Evolutionary conservation across 2,329 filamentous ascomycete species (phyloP), one percentile per base, ranked within the genome.

Genomic region (Chaetomium olivaceum): DNA sequence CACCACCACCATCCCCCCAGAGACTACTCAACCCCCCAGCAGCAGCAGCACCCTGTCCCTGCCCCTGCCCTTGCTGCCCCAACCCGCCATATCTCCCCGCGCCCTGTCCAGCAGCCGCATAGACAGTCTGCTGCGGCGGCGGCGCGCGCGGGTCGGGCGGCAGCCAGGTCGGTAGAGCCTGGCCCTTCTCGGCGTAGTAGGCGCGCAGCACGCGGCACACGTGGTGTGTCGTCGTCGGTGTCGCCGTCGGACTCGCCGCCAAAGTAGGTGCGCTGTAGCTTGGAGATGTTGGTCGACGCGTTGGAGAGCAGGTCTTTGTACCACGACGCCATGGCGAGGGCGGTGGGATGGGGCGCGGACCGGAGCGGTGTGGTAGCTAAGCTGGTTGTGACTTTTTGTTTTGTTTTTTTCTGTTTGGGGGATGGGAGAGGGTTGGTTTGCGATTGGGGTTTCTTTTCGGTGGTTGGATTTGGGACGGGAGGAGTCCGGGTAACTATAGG

Each of bases 121-220:
- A 82, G 68, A 87, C 76, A 64, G 86, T 77, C 69, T 84, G 80
- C 57, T 80, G 77, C 39, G 85, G 81, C 46, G 84, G 83, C 51
- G 87, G 87, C 4, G 85, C 87, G 78, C 92, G 94, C n/a, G 92
- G 93, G 77, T 97, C 92, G 6, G 91, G 89, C 8, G 93, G 92
- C 8, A 98, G 88, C 94, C 95, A 98, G 71, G 83, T 80, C 0
- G 95, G 95, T 69, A 93, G 91, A 1, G 88, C 83, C 33, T 36
- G 33, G 71, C 90, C 91, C 75, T 96, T 95, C 77, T 98, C 93
- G 60, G 83, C 87, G 83, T 99, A 98, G 84, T 98, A 97, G 72
- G 88, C 90, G 73, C 95, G 91, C 29, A 99, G 87, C 43, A 96
- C 93, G 73, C 95, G 91, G 79, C 92, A 96, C 74, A 98, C 91